Base-by-base conservation (phyloP, 768 basidiomycete genomes). In the Sarcomyxa edulis region DNA sequence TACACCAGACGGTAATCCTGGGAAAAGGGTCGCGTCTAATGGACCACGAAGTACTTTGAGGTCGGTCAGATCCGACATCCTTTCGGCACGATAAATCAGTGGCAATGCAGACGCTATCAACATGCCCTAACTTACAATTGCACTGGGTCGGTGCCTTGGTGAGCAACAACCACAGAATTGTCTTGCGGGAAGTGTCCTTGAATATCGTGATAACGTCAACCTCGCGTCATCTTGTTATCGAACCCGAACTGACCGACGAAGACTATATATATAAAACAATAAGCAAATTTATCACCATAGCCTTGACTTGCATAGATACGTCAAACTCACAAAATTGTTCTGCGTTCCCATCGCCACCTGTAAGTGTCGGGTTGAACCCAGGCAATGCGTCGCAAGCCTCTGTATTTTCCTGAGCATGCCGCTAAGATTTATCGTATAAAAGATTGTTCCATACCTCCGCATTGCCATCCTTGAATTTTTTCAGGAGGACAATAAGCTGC, bases 61-160 rank as follows among this genome's bases (percentile, higher is more conserved):
- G 46, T 78, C 74, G 5, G 71, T 77, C 35, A 77, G 58, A 40
- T 65, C 65, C 1, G 76, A 62, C 32, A 66, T 31, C 35, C 72
- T 75, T 37, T 5, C 36, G 15, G 32, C n/a, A 29, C 24, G 22
- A 7, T 12, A 33, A 15, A 24, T 37, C 18, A 10, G 30, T 43
- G 31, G 15, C n/a, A 14, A 19, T 6, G 15, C 7, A 16, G 8
- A 26, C 24, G 18, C 10, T 18, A 19, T 11, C n/a, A 24, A 31
- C 12, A 15, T 40, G 10, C n/a, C 19, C 18, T 29, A 1, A 43
- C 60, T 47, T 30, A 74, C 71, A 77, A 40, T 43, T 65, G 51
- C 0, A 54, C 52, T n/a, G 72, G 66, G 43, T 77, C 66, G 6
- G 74, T 74, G 6, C 74, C 73, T 46, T 76, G 60, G 46, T 76